These are phyloP conservation scores for Blastomyces percursus DNA, from an alignment of 2,329 filamentous ascomycete genomes.

Conservation along the genomic window DNA sequence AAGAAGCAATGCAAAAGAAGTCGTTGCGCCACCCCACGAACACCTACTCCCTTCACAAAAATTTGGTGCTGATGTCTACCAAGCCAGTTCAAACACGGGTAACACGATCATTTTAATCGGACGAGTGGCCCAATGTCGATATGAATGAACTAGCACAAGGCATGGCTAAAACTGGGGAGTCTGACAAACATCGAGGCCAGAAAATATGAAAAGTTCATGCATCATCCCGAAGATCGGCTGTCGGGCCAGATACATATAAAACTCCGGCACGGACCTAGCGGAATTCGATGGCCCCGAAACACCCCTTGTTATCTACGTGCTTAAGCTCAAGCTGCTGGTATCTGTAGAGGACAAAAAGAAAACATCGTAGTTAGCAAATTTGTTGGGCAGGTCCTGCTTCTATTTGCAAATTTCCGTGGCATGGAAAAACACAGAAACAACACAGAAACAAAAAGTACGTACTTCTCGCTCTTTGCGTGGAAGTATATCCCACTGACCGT, in stretches of 20 bases:
- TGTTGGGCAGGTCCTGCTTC: neutral
- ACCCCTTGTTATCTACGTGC: constrained; percentile 75
- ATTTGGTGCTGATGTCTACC: neutral
- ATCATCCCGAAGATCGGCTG: neutral
- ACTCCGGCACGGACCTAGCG: constrained; percentile 42
- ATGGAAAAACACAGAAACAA: neutral
- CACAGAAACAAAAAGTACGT: constrained; percentile 30
- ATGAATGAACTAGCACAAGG: neutral
- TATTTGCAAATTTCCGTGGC: neutral
- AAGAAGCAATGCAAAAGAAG: neutral
- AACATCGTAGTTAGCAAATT: neutral
- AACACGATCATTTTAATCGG: neutral
- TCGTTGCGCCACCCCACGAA: neutral
- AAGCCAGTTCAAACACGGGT: neutral
- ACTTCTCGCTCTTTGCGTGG: constrained; percentile 97
- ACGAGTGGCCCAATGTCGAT: neutral
- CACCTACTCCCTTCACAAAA: neutral
- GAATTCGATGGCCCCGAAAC: constrained; percentile 80
- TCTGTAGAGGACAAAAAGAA: constrained; percentile 35
- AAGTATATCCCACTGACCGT: constrained; percentile 92
- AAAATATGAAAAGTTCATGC: neutral
- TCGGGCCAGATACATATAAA: neutral
- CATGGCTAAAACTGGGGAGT: neutral
- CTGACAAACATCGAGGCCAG: neutral
- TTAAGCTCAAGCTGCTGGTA: constrained; percentile 89